These are phyloP conservation scores for Aquanectria penicillioides DNA, from an alignment of 2,329 filamentous ascomycete genomes.

Conservation along the genomic window DNA sequence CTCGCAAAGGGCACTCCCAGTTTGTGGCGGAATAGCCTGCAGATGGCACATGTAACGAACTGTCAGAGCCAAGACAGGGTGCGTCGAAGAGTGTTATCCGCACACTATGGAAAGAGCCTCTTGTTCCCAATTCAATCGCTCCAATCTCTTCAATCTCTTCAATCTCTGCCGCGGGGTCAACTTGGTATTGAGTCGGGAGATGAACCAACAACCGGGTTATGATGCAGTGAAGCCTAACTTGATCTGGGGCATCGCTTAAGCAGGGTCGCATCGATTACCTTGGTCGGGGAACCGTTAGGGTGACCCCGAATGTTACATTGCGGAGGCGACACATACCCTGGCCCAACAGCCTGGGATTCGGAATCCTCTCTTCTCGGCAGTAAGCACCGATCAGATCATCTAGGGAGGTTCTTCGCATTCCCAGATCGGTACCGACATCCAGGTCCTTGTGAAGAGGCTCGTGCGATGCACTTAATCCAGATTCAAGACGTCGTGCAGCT, in stretches of 20 bases:
- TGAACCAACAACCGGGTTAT: not conserved
- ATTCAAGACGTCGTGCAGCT: no score
- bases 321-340: not conserved
- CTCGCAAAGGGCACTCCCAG: not conserved
- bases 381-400: conserved; percentile 5
- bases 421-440: not conserved
- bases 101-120: no score
- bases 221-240: conserved; percentile 4
- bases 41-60: no score
- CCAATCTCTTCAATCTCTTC: no score
- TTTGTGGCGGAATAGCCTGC: not conserved
- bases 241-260: not conserved
- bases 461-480: no score
- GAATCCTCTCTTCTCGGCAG: not conserved
- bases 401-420: not conserved
- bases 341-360: not conserved
- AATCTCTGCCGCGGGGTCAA: no score
- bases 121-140: no score
- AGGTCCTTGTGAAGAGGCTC: not conserved
- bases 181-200: not conserved
- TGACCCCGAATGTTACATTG: conserved; percentile 7
- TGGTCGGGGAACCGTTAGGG: conserved; percentile 3
- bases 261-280: not conserved
- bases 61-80: no score
- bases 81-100: no score